Evolutionary conservation across 2,329 filamentous ascomycete genomes (phyloP).

Genomic region (Capronia epimyces): DNA sequence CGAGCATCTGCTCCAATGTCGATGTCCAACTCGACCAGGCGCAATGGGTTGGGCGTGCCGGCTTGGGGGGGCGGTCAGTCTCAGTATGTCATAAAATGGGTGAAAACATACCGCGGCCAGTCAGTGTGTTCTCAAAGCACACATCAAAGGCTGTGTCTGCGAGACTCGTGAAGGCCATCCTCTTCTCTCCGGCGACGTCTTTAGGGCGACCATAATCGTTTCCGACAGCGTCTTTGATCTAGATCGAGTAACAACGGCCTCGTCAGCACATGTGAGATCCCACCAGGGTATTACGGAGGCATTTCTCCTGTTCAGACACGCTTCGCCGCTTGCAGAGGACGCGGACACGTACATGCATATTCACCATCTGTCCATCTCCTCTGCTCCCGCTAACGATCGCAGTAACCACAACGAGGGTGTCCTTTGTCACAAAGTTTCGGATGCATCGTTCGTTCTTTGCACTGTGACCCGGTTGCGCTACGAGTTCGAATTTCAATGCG

Average conservation of each 20-base stretch:
- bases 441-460: conserved; percentile 77
- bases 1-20: conserved; percentile 96
- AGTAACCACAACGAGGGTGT: conserved; percentile 93
- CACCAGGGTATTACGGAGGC: too few relatives aligned
- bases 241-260: conserved; percentile 17
- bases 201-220: conserved; percentile 93
- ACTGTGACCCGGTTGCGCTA: conserved; percentile 59
- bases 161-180: conserved; percentile 90
- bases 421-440: conserved; percentile 87
- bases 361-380: conserved; percentile 87
- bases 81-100: neutral
- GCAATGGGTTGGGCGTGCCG: conserved; percentile 48
- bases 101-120: conserved; percentile 55
- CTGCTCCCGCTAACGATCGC: conserved; percentile 77
- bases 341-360: conserved; percentile 73
- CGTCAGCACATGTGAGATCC: too few relatives aligned
- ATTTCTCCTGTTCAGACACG: too few relatives aligned
- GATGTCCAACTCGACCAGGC: conserved; percentile 84
- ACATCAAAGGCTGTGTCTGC: conserved; percentile 91
- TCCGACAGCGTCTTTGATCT: conserved; percentile 93
- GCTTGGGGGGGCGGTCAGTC: conserved; percentile 12
- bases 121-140: conserved; percentile 83
- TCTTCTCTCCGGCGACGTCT: conserved; percentile 85
- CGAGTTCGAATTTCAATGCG: conserved; percentile 90
- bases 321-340: conserved; percentile 8